Percentiles rank a stretch among this genome's conserved stretches.
phyloP scores from a whole-genome alignment of 805 yeast species.

The Saccharomycopsis amapae region DNA sequence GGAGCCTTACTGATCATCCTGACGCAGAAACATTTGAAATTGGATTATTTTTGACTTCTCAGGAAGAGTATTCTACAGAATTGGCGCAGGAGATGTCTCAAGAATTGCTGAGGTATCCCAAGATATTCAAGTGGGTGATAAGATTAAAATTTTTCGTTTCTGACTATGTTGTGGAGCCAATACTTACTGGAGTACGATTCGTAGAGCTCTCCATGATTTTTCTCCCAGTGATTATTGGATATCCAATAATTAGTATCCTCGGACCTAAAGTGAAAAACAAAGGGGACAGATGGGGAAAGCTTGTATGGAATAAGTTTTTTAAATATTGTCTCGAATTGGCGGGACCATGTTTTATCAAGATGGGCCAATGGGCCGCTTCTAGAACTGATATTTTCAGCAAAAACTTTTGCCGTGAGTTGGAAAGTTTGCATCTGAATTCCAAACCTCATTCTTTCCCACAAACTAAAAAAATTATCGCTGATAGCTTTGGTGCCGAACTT shows the following conservation, averaged over 20 bases:
- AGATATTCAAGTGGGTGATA: conserved; percentile 30
- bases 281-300: conserved; percentile 50
- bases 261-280: conserved; percentile 21
- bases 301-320: conserved; percentile 62
- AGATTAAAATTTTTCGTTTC: conserved; percentile 36
- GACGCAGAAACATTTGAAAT: conserved; percentile 60
- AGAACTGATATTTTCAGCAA: conserved; percentile 87
- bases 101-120: conserved; percentile 22
- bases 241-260: conserved; percentile 48
- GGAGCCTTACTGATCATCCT: background rate
- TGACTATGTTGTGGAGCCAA: conserved; percentile 63
- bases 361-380: conserved; percentile 99
- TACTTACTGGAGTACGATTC: conserved; percentile 61
- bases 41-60: conserved; percentile 57
- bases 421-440: conserved; percentile 76
- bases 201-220: conserved; percentile 60
- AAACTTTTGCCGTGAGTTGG: conserved; percentile 69
- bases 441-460: conserved; percentile 57
- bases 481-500: conserved; percentile 47
- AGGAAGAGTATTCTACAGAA: conserved; percentile 42
- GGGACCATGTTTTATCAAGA: conserved; percentile 85
- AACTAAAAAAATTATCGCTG: conserved; percentile 52
- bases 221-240: conserved; percentile 54
- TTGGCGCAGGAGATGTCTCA: conserved; percentile 30
- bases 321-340: conserved; percentile 69